Conservation (phyloP, 2,329 filamentous ascomycete genomes). For the Ophiostoma himal-ulmi region DNA sequence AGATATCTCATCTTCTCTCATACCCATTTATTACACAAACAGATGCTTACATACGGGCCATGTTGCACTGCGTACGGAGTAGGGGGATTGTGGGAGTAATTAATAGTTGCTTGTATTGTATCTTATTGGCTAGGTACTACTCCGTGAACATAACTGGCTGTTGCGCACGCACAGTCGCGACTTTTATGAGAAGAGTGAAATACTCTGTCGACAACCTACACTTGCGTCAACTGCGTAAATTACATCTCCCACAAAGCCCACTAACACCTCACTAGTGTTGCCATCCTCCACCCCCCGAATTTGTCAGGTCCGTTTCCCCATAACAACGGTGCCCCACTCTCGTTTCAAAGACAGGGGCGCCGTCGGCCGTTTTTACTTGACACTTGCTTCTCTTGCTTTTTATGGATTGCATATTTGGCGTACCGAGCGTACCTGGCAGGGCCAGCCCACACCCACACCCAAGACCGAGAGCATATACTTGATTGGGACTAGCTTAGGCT, state of each 20-base stretch:
- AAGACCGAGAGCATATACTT: neutral
- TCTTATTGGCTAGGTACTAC: neutral
- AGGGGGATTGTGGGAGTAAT: neutral
- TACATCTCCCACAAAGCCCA: conserved; percentile 16
- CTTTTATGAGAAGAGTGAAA: neutral
- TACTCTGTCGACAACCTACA: neutral
- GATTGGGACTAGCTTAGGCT: neutral
- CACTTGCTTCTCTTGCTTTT: neutral
- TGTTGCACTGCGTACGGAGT: conserved; percentile 11
- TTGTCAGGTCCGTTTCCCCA: conserved; percentile 24
- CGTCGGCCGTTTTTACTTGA: conserved; percentile 17
- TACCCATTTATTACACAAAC: neutral
- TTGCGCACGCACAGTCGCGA: neutral
- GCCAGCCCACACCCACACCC: too few relatives aligned
- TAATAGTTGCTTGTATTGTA: neutral
- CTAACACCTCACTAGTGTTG: conserved; percentile 15
- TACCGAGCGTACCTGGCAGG: neutral
- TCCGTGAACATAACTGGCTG: neutral
- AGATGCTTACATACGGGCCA: neutral
- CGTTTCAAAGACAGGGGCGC: conserved; percentile 21
- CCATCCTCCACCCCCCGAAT: conserved; percentile 18
- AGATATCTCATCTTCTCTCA: neutral
- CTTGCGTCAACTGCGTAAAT: conserved; percentile 18
- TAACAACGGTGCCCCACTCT: conserved; percentile 18
- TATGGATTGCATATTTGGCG: neutral